Evolutionary conservation across 352 stramenopile species (phyloP).

Genomic region (Phytophthora foliorum): DNA sequence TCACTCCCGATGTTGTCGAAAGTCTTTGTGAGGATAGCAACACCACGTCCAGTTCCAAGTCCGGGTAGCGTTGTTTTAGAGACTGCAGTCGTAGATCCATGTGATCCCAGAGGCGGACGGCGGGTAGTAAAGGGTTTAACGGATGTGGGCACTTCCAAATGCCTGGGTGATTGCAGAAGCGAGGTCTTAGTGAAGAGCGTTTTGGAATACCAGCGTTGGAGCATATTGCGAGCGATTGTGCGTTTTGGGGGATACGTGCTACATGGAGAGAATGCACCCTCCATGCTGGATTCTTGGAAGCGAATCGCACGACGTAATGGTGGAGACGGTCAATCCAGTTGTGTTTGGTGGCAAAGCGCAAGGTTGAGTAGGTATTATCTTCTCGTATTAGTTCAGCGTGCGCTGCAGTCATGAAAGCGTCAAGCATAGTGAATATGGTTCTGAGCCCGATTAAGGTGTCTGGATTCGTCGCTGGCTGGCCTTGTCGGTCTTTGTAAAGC

Average conservation of each 20-base stretch:
- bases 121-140: constrained; percentile 1
- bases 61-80: constrained; percentile 32
- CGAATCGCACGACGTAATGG: constrained; percentile 35
- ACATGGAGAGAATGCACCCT: constrained; percentile 37
- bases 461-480: constrained; percentile 9
- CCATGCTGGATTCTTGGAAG: constrained; percentile 18
- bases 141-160: constrained; percentile 33
- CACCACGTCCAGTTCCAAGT: constrained; percentile 39
- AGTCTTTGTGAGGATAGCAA: constrained; percentile 30
- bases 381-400: not conserved
- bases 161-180: constrained; percentile 38
- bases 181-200: constrained; percentile 10
- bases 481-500: constrained; percentile 24
- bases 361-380: not conserved
- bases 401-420: constrained; percentile 36
- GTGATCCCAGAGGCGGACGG: constrained; percentile 43
- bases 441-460: constrained; percentile 29
- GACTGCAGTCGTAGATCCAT: constrained; percentile 29
- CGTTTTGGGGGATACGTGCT: not conserved
- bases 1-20: constrained; percentile 1
- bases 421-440: constrained; percentile 48
- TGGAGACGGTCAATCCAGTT: constrained; percentile 53
- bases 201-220: constrained; percentile 3
- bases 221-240: constrained; percentile 14
- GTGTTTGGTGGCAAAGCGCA: constrained; percentile 42